Evolutionary conservation across 1,284 basidiomycete genomes (phyloP).

Genomic region (Leccinum pachyderme): DNA sequence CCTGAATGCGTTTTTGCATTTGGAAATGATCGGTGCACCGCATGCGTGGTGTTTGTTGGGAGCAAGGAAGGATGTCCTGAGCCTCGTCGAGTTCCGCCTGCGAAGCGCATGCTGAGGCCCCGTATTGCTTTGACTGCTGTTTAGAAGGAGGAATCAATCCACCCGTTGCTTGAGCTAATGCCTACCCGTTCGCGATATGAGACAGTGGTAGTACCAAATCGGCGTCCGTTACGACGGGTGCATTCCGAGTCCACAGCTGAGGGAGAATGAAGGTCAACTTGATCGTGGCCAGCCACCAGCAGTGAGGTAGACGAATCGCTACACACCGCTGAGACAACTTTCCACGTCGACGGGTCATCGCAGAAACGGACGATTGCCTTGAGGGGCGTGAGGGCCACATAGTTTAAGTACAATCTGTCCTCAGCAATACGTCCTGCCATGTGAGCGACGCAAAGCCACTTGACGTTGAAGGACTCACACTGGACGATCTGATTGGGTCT

Average conservation of each 20-base stretch:
- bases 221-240: not conserved
- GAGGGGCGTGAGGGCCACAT: not conserved
- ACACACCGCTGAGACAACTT: not conserved
- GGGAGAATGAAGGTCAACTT: not conserved
- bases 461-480: not conserved
- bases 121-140: not conserved
- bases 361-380: conserved; percentile 7
- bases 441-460: not conserved
- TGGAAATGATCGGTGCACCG: not conserved
- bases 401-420: not conserved
- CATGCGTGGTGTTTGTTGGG: not conserved
- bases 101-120: not conserved
- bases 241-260: not conserved
- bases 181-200: not conserved
- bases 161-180: not conserved
- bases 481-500: not conserved
- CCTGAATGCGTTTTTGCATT: not conserved
- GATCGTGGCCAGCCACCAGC: no score
- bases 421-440: not conserved
- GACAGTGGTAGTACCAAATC: not conserved
- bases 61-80: not conserved
- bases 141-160: not conserved
- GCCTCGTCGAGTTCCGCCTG: not conserved
- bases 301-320: not conserved
- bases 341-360: not conserved